Base-by-base conservation (phyloP, 306 rosid species). In the Citrullus mucosospermus region DNA sequence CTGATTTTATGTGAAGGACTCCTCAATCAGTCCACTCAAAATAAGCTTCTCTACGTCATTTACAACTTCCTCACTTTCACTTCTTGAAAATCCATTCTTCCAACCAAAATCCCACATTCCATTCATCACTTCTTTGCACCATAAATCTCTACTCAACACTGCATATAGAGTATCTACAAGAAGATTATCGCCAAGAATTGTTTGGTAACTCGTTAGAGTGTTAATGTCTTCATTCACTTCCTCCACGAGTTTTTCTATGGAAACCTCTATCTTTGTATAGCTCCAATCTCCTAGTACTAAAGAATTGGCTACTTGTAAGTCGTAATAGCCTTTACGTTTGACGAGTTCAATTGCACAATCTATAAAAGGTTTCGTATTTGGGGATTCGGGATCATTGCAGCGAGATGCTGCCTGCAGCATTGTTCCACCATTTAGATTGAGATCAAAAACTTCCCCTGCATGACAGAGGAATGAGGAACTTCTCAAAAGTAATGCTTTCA, bases 81-180 rank as follows among this genome's bases (percentile, higher is more conserved):
- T 88, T 70, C 51, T 80, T 11, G 93, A 88, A 87, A 85, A 87
- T 79, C 88, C 92, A 78, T 82, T 83, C 78, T 79, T 85, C 98
- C 98, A 89, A 82, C 95, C 93, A 62, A 53, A 83, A 79, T 86
- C 91, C 98, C 98, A 94, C 28, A 87, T 85, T 79, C 90, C 96
- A 82, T 86, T 86, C 18, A 80, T 85, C 84, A 90, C 20, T 67
- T 92, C 91, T 76, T 65, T 80, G 86, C 90, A 85, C 67, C 62
- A 82, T 48, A 92, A 82, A 74, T 92, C 98, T 72, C 90, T 88
- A 80, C 86, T 88, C 83, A 92, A 76, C 87, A 89, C 88, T 85
- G 88, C 83, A 76, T 78, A 85, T 41, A 88, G 51, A 80, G 68
- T 69, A 68, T 90, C 96, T 43, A 76, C 83, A 30, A 81, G 30